phyloP scores from a whole-genome alignment of 345 rosid genomes.

The Durio zibethinus region DNA sequence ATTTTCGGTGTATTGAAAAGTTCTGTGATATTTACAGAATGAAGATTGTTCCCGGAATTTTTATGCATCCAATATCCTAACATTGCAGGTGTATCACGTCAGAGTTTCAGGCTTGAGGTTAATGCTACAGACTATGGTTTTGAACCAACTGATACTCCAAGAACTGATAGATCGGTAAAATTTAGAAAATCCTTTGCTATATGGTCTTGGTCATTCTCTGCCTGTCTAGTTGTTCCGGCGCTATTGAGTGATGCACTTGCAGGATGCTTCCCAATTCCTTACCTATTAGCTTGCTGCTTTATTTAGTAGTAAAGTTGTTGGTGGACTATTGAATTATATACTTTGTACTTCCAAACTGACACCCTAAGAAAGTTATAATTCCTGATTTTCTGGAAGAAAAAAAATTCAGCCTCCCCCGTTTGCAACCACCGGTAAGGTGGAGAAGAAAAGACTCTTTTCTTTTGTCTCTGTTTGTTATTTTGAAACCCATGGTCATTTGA shows the following conservation, averaged over 20 bases:
- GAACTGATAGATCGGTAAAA: conserved; percentile 89
- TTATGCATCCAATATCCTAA: neutral
- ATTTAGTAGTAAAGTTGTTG: neutral
- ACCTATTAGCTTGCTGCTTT: neutral
- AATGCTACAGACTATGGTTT: conserved; percentile 83
- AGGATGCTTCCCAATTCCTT: neutral
- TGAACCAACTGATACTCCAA: conserved; percentile 82
- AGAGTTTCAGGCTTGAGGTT: conserved; percentile 78
- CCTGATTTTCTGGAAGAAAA: neutral
- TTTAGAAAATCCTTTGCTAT: conserved; percentile 11
- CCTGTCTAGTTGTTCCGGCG: neutral
- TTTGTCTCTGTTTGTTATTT: neutral
- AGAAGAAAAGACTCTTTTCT: neutral
- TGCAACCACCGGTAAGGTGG: neutral
- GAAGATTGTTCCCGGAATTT: neutral
- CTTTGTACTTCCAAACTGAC: conserved; percentile 1
- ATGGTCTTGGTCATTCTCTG: neutral
- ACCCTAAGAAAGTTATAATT: neutral
- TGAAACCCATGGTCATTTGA: neutral
- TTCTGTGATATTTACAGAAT: neutral
- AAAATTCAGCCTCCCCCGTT: neutral
- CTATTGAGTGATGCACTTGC: neutral
- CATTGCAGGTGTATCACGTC: conserved; percentile 65
- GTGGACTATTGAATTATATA: no score
- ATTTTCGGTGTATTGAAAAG: neutral